Evolutionary conservation across 2,329 filamentous ascomycete species (phyloP).

Genomic region (Septoria linicola): DNA sequence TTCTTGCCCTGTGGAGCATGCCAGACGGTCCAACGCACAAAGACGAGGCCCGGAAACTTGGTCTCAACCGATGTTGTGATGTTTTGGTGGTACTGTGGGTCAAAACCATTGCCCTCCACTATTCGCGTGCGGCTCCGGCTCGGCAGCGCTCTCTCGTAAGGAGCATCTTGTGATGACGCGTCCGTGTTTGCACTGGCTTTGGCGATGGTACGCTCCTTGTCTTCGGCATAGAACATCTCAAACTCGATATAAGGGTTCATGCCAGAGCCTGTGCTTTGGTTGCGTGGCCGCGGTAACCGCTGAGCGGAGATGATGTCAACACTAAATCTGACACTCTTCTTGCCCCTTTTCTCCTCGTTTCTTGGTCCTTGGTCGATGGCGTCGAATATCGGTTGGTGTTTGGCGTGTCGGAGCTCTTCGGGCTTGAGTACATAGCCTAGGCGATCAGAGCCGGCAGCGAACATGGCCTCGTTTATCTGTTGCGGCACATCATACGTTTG

Average conservation of each 20-base stretch:
- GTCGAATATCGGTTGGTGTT: slow-evolving; percentile 62
- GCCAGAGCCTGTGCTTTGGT: slow-evolving; percentile 67
- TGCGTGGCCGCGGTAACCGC: slow-evolving; percentile 81
- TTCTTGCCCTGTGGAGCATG: slow-evolving; percentile 75
- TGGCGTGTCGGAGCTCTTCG: slow-evolving; percentile 66
- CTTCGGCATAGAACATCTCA: slow-evolving; percentile 90
- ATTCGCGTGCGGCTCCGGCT: slow-evolving; percentile 77
- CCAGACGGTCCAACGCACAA: slow-evolving; percentile 89
- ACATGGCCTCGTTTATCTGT: slow-evolving; percentile 98
- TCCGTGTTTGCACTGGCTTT: slow-evolving; percentile 66
- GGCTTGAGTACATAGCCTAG: slow-evolving; percentile 95
- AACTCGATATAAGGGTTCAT: slow-evolving; percentile 95
- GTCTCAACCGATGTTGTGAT: slow-evolving; percentile 82
- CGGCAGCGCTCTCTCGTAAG: slow-evolving; percentile 67
- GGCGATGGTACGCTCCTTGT: slow-evolving; percentile 74
- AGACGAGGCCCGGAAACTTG: slow-evolving; percentile 91
- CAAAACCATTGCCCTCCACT: slow-evolving; percentile 86
- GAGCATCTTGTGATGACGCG: slow-evolving; percentile 62
- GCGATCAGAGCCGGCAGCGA: slow-evolving; percentile 79
- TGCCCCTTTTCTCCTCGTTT: slow-evolving; percentile 63
- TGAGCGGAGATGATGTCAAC: slow-evolving; percentile 92
- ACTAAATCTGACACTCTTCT: slow-evolving; percentile 78
- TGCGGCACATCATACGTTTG: slow-evolving; percentile 95
- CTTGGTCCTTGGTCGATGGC: slow-evolving; percentile 52
- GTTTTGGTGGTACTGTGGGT: slow-evolving; percentile 78